These are phyloP conservation scores for Botrytis paeoniae DNA, from an alignment of 2,329 filamentous ascomycete genomes.

Conservation along the genomic window DNA sequence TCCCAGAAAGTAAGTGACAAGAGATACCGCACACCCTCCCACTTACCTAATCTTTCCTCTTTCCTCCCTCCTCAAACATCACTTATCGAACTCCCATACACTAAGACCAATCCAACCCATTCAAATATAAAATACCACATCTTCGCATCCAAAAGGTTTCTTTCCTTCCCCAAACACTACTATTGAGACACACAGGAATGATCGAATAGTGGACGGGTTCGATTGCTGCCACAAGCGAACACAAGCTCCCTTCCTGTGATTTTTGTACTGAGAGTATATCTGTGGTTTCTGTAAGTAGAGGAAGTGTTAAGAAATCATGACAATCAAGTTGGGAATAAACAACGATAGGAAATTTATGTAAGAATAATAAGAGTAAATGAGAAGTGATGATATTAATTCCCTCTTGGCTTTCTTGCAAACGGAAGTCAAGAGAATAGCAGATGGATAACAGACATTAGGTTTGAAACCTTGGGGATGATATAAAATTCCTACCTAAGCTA, in stretches of 20 bases:
- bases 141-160: neutral
- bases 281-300: neutral
- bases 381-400: neutral
- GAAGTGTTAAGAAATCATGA: neutral
- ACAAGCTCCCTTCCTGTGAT: neutral
- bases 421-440: neutral
- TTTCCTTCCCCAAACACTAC: neutral
- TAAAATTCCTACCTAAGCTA: neutral
- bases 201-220: neutral
- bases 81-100: neutral
- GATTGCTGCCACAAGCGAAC: neutral
- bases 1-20: neutral
- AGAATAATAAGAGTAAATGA: neutral
- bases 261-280: neutral
- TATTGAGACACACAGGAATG: neutral
- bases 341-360: neutral
- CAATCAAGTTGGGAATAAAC: neutral
- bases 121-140: neutral
- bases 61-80: neutral
- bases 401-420: neutral
- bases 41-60: neutral
- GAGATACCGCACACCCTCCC: neutral
- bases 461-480: neutral
- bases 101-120: neutral
- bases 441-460: too few relatives aligned